Conservation (phyloP, 768 basidiomycete species). For the Lentinula sp. region DNA sequence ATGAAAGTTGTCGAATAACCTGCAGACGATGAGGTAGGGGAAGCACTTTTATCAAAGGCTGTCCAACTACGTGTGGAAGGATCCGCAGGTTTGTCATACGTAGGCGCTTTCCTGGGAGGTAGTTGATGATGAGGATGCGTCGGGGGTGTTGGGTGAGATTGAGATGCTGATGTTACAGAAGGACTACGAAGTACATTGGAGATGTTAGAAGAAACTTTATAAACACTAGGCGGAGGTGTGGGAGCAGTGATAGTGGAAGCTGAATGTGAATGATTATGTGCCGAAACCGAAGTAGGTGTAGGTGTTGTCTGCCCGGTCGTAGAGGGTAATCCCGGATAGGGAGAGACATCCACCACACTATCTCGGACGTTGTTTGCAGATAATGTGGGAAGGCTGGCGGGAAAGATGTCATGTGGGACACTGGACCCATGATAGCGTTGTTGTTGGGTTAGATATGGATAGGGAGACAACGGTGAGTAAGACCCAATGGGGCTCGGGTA, state of each 20-base stretch:
- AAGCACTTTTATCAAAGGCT: conserved; percentile 38
- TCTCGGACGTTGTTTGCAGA: conserved; percentile 24
- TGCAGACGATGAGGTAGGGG: conserved; percentile 53
- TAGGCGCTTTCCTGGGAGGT: conserved; percentile 2
- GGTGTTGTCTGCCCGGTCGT: conserved; percentile 33
- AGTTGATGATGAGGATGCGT: neutral
- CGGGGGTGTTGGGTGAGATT: neutral
- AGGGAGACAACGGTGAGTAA: conserved; percentile 3
- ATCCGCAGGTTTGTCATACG: neutral
- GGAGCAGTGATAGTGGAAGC: conserved; percentile 42
- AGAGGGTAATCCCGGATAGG: conserved; percentile 17
- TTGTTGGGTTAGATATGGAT: conserved; percentile 6
- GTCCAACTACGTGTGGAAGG: conserved; percentile 10
- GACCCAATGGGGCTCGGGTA: conserved; percentile 31
- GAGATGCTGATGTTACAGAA: conserved; percentile 15
- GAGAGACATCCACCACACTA: conserved; percentile 10
- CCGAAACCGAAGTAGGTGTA: conserved; percentile 23
- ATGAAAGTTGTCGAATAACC: conserved; percentile 44
- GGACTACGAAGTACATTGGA: conserved; percentile 13
- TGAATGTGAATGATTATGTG: conserved; percentile 45
- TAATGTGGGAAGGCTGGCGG: conserved; percentile 32
- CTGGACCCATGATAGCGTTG: conserved; percentile 22
- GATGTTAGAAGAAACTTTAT: conserved; percentile 5
- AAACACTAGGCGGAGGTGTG: conserved; percentile 25
- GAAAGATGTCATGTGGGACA: conserved; percentile 37